Evolutionary conservation across 1,284 basidiomycete genomes (phyloP).

Genomic region (Hemileia vastatrix): DNA sequence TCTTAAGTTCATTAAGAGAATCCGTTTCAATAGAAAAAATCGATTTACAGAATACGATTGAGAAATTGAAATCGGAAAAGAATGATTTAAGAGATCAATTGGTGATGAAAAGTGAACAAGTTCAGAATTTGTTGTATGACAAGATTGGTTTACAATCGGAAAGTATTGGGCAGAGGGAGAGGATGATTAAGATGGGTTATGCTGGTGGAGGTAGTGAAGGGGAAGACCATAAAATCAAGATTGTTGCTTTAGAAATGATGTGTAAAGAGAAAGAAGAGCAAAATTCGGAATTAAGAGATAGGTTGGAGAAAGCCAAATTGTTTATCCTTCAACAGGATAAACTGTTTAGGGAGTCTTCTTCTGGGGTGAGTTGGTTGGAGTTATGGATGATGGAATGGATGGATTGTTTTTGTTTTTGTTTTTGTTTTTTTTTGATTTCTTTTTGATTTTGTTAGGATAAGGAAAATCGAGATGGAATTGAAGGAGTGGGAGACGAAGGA

Average conservation of each 20-base stretch:
- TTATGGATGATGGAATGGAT: constrained; percentile 1
- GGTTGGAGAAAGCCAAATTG: constrained; percentile 71
- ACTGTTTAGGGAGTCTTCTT: neutral
- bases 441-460: neutral
- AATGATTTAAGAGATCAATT: constrained; percentile 69
- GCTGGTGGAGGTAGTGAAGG: constrained; percentile 64
- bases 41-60: constrained; percentile 60
- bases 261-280: constrained; percentile 57
- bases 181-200: constrained; percentile 66
- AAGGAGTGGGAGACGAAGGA: too few species aligned
- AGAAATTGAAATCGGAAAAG: constrained; percentile 58
- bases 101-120: constrained; percentile 59
- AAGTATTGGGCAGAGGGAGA: constrained; percentile 71
- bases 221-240: constrained; percentile 64
- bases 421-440: neutral
- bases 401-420: neutral
- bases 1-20: constrained; percentile 68
- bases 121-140: constrained; percentile 61
- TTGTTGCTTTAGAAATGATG: constrained; percentile 59
- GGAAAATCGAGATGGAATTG: constrained; percentile 11
- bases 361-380: constrained; percentile 8
- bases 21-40: constrained; percentile 79
- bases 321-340: constrained; percentile 82
- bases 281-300: constrained; percentile 64
- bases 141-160: constrained; percentile 83